Base-by-base conservation (phyloP, 83 land plant genomes). In the Picea mariana region DNA sequence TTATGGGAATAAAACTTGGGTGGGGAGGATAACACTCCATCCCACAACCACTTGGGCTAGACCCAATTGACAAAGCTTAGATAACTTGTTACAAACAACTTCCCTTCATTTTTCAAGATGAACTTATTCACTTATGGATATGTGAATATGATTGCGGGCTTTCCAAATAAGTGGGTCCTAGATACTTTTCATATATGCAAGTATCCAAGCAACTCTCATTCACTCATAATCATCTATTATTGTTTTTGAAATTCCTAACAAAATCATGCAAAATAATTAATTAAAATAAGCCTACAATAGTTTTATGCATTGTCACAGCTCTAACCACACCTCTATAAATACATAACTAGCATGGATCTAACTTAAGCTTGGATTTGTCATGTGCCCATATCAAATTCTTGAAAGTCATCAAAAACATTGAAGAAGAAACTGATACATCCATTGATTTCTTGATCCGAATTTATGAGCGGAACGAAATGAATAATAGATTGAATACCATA, bases 71-170 rank as follows among this genome's bases (percentile, higher is more conserved):
- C 34, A 31, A 31, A 47, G 52, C 9, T 85, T 23, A 94, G 96
- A 83, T 94, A 94, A 80, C 93, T 90, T 62, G 89, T 73, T 85
- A 85, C 87, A 82, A 94, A 92, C 77, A 87, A 78, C 88, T 81
- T 84, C 75, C 91, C 94, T 67, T 90, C 94, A 66, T 87, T 91
- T 80, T 86, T 89, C 68, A 94, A 73, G 11, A 92, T 87, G 83
- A 86, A 88, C 82, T 87, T 86, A 89, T 90, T 94, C 80, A 87
- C 84, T 21, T 90, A 91, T 72, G 90, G 88, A 67, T 94, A 94
- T 18, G 88, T 83, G 52, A 92, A 88, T 87, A 90, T 89, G 23
- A 92, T 89, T n/a, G 93, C 90, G 80, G 89, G 85, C 82, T 90
- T 92, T 6, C 34, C 96, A 69, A 92, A 90, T 26, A 94, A 79